Evolutionary conservation across 257 asterid genomes (phyloP), one percentile per base, ranked within the genome.

Genomic region (Ligustrum vulgare): DNA sequence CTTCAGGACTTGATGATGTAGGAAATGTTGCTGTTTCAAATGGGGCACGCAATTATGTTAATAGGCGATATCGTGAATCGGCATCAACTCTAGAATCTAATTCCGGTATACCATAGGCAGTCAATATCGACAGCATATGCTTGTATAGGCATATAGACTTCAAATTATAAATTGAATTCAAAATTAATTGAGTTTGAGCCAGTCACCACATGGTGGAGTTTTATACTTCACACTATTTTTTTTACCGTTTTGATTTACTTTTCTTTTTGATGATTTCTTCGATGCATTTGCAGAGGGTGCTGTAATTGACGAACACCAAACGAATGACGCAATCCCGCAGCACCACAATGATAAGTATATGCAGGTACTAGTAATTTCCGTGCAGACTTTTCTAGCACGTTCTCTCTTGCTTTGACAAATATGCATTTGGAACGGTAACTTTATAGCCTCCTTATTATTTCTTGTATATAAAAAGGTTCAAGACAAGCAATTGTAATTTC

Each of bases 21-120:
- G 91, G 81, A 74, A 83, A 69, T 73, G 81, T 13, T 70, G 47
- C 71, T 68, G 41, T 71, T 13, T 72, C 88, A 67, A 73, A 25
- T 22, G 82, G 64, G 73, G 72, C 56, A 43, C 80, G 81, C 70
- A 82, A 66, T 67, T 65, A 71, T 70, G 65, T 83, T 45, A 81
- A 79, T 63, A 84, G 96, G 75, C 82, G 79, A 71, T 94, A 92
- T 70, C 98, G 97, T 70, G 97, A 90, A 75, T 78, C 97, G 98
- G 76, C 84, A 65, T 62, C 87, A 56, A 85, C 67, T 25, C 81
- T 81, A 67, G 56, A 84, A 71, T 84, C 92, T 71, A 69, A 70
- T 75, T 75, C 89, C 83, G 97, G 97, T 90, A 16, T 62, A 82
- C 12, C 15, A n/a, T 28, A 39, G 33, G 64, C 41, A 20, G 51